Percentiles rank a stretch among this genome's conserved stretches.
phyloP scores from a whole-genome alignment of 768 basidiomycete species.

The Mycena chlorophos region DNA sequence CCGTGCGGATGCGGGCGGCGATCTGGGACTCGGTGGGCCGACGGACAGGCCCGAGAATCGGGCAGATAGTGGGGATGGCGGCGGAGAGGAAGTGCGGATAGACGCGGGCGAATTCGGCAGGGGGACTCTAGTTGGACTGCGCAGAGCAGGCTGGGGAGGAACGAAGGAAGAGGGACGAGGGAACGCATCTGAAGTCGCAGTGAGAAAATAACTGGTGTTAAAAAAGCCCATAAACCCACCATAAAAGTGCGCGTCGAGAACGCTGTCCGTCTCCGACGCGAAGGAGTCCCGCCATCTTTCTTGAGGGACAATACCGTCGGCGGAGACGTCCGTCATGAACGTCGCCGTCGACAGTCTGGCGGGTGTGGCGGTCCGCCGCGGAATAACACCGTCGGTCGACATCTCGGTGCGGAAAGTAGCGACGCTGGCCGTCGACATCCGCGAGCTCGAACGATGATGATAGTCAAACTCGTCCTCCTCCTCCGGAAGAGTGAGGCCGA shows the following conservation, averaged over 20 bases:
- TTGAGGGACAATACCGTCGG: constrained; percentile 39
- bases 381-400: constrained; percentile 60
- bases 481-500: constrained; percentile 37
- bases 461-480: constrained; percentile 32
- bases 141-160: constrained; percentile 14
- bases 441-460: constrained; percentile 22
- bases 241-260: constrained; percentile 33
- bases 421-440: constrained; percentile 53
- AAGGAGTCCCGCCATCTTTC: not conserved
- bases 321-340: constrained; percentile 36
- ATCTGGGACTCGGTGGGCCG: constrained; percentile 5
- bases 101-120: not conserved
- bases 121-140: not conserved
- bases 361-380: constrained; percentile 29
- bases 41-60: constrained; percentile 14
- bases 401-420: constrained; percentile 57
- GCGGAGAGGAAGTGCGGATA: constrained; percentile 22
- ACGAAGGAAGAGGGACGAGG: constrained; percentile 42
- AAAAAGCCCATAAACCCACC: constrained; percentile 28
- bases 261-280: constrained; percentile 32
- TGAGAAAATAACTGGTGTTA: constrained; percentile 1
- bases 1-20: constrained; percentile 9
- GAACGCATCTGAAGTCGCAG: constrained; percentile 37
- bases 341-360: constrained; percentile 19
- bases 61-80: constrained; percentile 16